Percentiles rank a stretch among this genome's conserved stretches.
phyloP scores from a whole-genome alignment of 768 basidiomycete genomes.

The Suillus ampliporus region DNA sequence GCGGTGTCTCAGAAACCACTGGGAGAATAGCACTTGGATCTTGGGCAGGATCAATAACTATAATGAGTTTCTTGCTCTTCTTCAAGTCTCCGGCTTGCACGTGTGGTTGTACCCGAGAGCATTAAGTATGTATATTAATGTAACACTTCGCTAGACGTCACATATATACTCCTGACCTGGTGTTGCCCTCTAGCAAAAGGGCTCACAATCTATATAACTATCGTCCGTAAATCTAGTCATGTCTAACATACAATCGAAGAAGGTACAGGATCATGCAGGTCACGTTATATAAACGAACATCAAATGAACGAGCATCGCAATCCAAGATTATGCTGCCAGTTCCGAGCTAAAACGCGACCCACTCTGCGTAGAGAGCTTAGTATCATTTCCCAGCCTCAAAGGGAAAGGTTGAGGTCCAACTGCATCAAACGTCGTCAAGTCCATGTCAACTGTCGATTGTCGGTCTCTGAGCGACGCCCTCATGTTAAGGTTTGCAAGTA shows the following conservation, averaged over 20 bases:
- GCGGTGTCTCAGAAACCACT: constrained; percentile 51
- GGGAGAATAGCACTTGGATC: constrained; percentile 51
- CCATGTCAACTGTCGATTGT: background rate
- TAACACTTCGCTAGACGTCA: too few relatives aligned
- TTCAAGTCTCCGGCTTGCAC: too few relatives aligned
- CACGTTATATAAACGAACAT: background rate
- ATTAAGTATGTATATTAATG: too few relatives aligned
- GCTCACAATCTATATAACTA: too few relatives aligned
- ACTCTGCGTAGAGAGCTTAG: background rate
- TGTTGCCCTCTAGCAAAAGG: too few relatives aligned
- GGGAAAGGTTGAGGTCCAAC: background rate
- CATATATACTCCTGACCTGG: too few relatives aligned
- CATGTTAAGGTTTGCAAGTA: constrained; percentile 28
- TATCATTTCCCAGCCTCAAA: background rate
- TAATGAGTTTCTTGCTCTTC: constrained; percentile 19
- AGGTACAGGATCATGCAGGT: too few relatives aligned
- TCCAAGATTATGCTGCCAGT: background rate
- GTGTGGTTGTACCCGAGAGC: too few relatives aligned
- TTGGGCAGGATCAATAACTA: constrained; percentile 39
- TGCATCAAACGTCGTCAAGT: background rate
- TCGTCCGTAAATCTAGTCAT: too few relatives aligned
- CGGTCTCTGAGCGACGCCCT: background rate
- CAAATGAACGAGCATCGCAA: background rate
- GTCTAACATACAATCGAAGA: too few relatives aligned
- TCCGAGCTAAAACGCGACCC: background rate